These are phyloP conservation scores for Zygosaccharomyces pseudorouxii DNA, from an alignment of 805 yeast species.

Conservation along the genomic window DNA sequence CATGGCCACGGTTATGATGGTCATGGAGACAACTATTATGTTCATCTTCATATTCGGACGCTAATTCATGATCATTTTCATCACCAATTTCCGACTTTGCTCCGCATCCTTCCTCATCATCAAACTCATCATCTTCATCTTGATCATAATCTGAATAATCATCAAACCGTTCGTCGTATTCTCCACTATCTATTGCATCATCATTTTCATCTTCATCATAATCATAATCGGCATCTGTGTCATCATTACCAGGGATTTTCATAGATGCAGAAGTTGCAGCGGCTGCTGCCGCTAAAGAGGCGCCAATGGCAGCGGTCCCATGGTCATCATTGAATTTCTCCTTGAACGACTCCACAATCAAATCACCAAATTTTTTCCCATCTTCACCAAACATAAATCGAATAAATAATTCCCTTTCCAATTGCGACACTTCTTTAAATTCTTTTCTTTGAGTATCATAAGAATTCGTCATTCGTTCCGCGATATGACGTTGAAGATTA, in stretches of 20 bases:
- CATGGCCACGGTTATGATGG: slow-evolving; percentile 12
- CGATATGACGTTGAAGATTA: slow-evolving; percentile 31
- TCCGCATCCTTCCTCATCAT: slow-evolving; percentile 24
- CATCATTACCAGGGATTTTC: slow-evolving; percentile 21
- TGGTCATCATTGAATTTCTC: slow-evolving; percentile 25
- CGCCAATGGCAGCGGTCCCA: slow-evolving; percentile 22
- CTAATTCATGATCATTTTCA: slow-evolving; percentile 22
- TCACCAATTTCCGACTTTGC: slow-evolving; percentile 20
- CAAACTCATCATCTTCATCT: slow-evolving; percentile 29
- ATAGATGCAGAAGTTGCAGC: slow-evolving; percentile 22
- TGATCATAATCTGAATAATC: slow-evolving; percentile 33
- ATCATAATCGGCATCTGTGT: slow-evolving; percentile 25
- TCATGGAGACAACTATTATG: slow-evolving; percentile 13
- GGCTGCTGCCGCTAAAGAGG: slow-evolving; percentile 30
- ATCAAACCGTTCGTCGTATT: slow-evolving; percentile 22
- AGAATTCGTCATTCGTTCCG: slow-evolving; percentile 31
- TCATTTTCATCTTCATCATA: slow-evolving; percentile 30
- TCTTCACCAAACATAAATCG: slow-evolving; percentile 33
- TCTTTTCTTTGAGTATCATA: slow-evolving; percentile 28
- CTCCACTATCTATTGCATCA: slow-evolving; percentile 20
- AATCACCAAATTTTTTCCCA: slow-evolving; percentile 26
- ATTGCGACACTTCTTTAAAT: slow-evolving; percentile 27
- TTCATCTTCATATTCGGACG: slow-evolving; percentile 8
- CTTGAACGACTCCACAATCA: slow-evolving; percentile 29
- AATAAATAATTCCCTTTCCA: slow-evolving; percentile 31